Base-by-base conservation (phyloP, 305 asterid genomes). In the Petunia hybrid region DNA sequence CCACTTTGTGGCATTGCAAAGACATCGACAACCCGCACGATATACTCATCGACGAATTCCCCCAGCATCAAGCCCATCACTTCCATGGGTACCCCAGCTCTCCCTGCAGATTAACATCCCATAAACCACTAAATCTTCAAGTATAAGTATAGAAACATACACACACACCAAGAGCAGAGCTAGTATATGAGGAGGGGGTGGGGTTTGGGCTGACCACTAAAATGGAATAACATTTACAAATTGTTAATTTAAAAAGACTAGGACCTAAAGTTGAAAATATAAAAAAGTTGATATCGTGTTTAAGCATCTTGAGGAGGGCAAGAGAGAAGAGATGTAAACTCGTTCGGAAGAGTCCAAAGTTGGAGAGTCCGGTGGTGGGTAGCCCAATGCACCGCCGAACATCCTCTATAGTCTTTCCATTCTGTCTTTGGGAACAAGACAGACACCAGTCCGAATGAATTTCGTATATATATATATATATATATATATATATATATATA, bases 1-100 rank as follows among this genome's bases (percentile, higher is more conserved):
- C 99, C 99, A 84, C 99, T 95, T 89, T 95, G 98, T 14, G 99
- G 99, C 99, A 95, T 95, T 22, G 99, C 99, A 56, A 95, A 95
- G 69, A 95, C 98, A 83, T 95, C 98, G 35, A 95, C 99, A 48
- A 95, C 97, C 67, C 98, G 95, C 68, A 95, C 99, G 36, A 98
- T 92, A 87, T 95, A 96, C 86, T 94, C 99, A 62, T 96, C 99
- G 82, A 96, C 98, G 81, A 96, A 96, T 78, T 96, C 99, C 84
- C 98, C 98, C 64, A 96, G 83, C 99, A 96, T 96, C 86, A 96
- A 88, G 63, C 99, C 98, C 98, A 96, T 96, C 55, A 96, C 99
- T 86, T 96, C 99, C 98, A 94, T 94, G 22, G 98, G 99, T 69
- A 96, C 99, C 45, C 98, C 98, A 6, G 98, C 98, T 84, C 98